These are phyloP conservation scores for Microcera coccophila DNA, from an alignment of 2,329 filamentous ascomycete genomes.

Conservation along the genomic window DNA sequence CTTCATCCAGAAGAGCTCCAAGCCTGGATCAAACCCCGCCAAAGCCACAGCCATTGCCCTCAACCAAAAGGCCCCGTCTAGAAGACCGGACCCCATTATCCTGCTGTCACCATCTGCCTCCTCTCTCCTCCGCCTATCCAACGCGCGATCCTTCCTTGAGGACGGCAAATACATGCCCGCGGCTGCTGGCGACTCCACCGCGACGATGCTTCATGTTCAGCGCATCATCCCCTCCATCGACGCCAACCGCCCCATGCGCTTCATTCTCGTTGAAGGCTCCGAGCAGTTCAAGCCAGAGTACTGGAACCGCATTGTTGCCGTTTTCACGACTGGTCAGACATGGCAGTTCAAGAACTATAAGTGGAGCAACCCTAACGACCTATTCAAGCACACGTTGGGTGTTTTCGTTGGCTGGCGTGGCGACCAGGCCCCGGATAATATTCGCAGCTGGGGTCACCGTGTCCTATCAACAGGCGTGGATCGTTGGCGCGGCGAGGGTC, in stretches of 20 bases:
- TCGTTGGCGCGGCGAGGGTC: slow-evolving; percentile 63
- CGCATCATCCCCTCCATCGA: slow-evolving; percentile 71
- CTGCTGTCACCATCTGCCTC: slow-evolving; percentile 94
- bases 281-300: slow-evolving; percentile 97
- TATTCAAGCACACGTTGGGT: slow-evolving; percentile 85
- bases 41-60: slow-evolving; percentile 46
- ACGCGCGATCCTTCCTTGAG: slow-evolving; percentile 91
- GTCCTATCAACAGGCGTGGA: slow-evolving; percentile 80
- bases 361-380: slow-evolving; percentile 81
- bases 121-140: slow-evolving; percentile 89
- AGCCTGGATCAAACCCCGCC: slow-evolving; percentile 36
- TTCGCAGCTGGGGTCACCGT: slow-evolving; percentile 80
- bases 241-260: slow-evolving; percentile 70
- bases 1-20: slow-evolving; percentile 64
- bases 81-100: slow-evolving; percentile 79
- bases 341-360: slow-evolving; percentile 99
- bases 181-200: slow-evolving; percentile 62
- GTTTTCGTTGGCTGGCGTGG: slow-evolving; percentile 90
- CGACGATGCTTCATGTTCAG: slow-evolving; percentile 81
- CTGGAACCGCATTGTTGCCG: slow-evolving; percentile 90
- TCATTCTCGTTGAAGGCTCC: slow-evolving; percentile 90
- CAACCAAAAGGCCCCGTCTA: slow-evolving; percentile 49
- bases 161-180: slow-evolving; percentile 76
- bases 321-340: slow-evolving; percentile 94
- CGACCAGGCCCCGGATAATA: slow-evolving; percentile 71